Evolutionary conservation across 2,329 filamentous ascomycete species (phyloP).

Genomic region (Zarea fungicola): DNA sequence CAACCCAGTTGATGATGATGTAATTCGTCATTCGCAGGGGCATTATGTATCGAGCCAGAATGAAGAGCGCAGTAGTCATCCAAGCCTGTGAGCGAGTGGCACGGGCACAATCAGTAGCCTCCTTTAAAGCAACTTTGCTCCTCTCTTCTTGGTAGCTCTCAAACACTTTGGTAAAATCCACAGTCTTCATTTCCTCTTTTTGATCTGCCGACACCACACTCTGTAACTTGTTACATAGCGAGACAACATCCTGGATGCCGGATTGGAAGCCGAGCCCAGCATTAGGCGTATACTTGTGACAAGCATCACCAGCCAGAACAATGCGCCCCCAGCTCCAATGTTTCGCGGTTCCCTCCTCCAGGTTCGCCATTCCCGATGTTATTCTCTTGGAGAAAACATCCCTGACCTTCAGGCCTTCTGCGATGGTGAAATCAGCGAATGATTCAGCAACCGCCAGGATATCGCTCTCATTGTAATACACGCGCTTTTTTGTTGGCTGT

Average conservation of each 20-base stretch:
- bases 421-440: slow-evolving; percentile 23
- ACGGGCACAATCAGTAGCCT: not conserved
- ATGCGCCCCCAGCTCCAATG: slow-evolving; percentile 24
- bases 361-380: slow-evolving; percentile 18
- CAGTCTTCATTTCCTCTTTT: not conserved
- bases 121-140: not conserved
- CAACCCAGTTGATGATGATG: not conserved
- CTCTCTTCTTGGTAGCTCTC: not conserved
- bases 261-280: slow-evolving; percentile 25
- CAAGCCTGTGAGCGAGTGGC: not conserved
- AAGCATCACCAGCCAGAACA: slow-evolving; percentile 26
- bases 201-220: not conserved
- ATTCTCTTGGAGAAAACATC: slow-evolving; percentile 19
- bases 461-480: slow-evolving; percentile 22
- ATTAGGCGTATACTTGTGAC: slow-evolving; percentile 27
- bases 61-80: not conserved
- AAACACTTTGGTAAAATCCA: not conserved
- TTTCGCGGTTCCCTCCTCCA: slow-evolving; percentile 25
- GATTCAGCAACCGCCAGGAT: slow-evolving; percentile 18
- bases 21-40: not conserved
- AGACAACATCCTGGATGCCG: slow-evolving; percentile 23
- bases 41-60: not conserved
- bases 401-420: slow-evolving; percentile 10
- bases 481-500: slow-evolving; percentile 18
- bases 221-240: slow-evolving; percentile 16